Conservation (phyloP, 75 land plant species). For the Cupressus sempervirens region DNA sequence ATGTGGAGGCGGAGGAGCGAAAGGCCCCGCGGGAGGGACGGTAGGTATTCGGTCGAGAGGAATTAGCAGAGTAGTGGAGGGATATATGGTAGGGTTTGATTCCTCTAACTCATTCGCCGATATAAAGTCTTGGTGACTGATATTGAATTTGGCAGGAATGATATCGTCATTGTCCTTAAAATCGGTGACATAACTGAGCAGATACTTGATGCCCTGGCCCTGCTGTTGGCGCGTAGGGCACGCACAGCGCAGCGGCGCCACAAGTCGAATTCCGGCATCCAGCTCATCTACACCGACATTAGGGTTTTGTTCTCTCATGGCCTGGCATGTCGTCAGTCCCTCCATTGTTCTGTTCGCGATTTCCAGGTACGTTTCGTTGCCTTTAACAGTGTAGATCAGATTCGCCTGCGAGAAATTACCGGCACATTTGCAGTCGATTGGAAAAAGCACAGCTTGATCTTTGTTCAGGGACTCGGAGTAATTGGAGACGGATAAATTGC, state of each 20-base stretch:
- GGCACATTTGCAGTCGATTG: conserved; percentile 10
- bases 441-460: not conserved
- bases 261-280: conserved; percentile 17
- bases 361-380: conserved; percentile 53
- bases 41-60: conserved; percentile 9
- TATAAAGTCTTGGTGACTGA: not conserved
- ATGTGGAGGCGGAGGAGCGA: conserved; percentile 11
- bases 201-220: conserved; percentile 27
- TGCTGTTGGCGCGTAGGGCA: conserved; percentile 9
- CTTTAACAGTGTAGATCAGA: conserved; percentile 37
- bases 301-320: conserved; percentile 14
- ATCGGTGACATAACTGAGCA: conserved; percentile 20
- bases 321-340: conserved; percentile 36
- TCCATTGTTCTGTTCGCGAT: too few relatives aligned
- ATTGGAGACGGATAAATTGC: conserved; percentile 3
- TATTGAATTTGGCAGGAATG: not conserved
- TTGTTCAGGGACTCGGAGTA: not conserved
- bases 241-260: conserved; percentile 39
- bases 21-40: conserved; percentile 26
- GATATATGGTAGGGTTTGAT: too few relatives aligned
- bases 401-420: conserved; percentile 23
- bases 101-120: too few relatives aligned
- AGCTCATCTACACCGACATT: conserved; percentile 17
- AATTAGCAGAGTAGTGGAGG: not conserved
- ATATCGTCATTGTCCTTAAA: conserved; percentile 17